Evolutionary conservation across 2,329 filamentous ascomycete genomes (phyloP), one percentile per base, ranked within the genome.

Genomic region (Bertia moriformis): DNA sequence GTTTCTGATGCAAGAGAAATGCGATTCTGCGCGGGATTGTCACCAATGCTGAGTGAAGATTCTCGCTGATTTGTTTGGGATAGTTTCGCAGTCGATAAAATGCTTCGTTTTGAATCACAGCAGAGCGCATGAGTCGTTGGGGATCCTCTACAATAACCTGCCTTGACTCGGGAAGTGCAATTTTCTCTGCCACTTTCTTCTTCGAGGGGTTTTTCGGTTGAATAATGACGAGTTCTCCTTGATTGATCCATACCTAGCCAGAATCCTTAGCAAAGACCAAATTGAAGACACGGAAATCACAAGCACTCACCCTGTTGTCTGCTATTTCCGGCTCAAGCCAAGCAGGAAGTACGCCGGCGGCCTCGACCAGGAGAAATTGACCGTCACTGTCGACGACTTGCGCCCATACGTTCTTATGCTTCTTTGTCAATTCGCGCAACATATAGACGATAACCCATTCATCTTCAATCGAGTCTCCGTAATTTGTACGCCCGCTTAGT

Each of bases 361-460:
- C 91, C 62, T 98, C 91, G 41, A 95, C 81, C 14, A 98, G 74
- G 38, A 98, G 69, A 50, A 98, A 98, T 54, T 98, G 88, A 49
- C 93, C 93, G 59, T 96, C 91, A 38, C 78, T 81, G 55, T 98
- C 91, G 43, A 73, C 78, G 3, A 93, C 70, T 38, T 83, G 78
- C 37, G 87, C 72, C 88, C 89, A 98, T 4, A 87, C 65, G 43
- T 81, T 68, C 3, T 74, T 65, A 49, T 83, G 83, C 27, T 71
- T 67, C 48, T 69, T 82, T 48, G 80, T 88, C 48, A 96, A 62
- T 58, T 93, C 81, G 35, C 83, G 76, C 19, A 98, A 66, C 4
- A 96, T 63, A 59, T 88, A 94, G 15, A 96, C 88, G 43, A 96
- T 79, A 4, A 96, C 71, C 93, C 91, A 98, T 62, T 98, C 93